Percentiles rank a stretch among this genome's conserved stretches.
Evolutionary conservation across 1,284 basidiomycete species (phyloP).

Genomic region (Microbotryum intermedium): DNA sequence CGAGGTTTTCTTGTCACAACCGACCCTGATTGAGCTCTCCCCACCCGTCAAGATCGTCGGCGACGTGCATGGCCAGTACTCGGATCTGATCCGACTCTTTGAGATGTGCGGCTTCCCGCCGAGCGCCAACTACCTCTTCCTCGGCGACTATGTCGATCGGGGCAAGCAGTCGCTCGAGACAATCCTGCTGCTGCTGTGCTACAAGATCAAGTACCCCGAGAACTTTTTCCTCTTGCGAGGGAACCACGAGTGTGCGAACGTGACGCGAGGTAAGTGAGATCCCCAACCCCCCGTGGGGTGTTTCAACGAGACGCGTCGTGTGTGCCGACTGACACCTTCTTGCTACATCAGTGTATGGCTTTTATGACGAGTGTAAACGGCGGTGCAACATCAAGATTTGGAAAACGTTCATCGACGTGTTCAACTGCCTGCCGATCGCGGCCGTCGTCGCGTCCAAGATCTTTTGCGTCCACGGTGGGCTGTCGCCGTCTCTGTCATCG

Average conservation of each 20-base stretch:
- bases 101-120: conserved; percentile 99
- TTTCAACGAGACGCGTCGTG: neutral
- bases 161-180: conserved; percentile 99
- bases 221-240: conserved; percentile 98
- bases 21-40: conserved; percentile 92
- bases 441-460: conserved; percentile 99
- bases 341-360: conserved; percentile 72
- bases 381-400: conserved; percentile 99
- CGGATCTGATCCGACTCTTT: conserved; percentile 93
- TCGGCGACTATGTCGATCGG: conserved; percentile 61
- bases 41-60: conserved; percentile 99
- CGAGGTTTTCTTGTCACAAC: conserved; percentile 92
- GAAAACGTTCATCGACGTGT: conserved; percentile 99
- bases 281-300: neutral
- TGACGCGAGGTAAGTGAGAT: conserved; percentile 71
- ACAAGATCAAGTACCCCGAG: conserved; percentile 99
- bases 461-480: conserved; percentile 97
- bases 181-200: conserved; percentile 89
- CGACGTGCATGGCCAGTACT: conserved; percentile 92
- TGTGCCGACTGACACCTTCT: conserved; percentile 24
- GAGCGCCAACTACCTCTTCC: conserved; percentile 92
- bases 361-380: conserved; percentile 99
- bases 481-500: conserved; percentile 91
- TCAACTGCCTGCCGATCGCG: conserved; percentile 97
- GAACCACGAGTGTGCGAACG: conserved; percentile 99